These are phyloP conservation scores for Myriosclerotinia curreyana DNA, from an alignment of 2,329 filamentous ascomycete genomes.

Conservation along the genomic window DNA sequence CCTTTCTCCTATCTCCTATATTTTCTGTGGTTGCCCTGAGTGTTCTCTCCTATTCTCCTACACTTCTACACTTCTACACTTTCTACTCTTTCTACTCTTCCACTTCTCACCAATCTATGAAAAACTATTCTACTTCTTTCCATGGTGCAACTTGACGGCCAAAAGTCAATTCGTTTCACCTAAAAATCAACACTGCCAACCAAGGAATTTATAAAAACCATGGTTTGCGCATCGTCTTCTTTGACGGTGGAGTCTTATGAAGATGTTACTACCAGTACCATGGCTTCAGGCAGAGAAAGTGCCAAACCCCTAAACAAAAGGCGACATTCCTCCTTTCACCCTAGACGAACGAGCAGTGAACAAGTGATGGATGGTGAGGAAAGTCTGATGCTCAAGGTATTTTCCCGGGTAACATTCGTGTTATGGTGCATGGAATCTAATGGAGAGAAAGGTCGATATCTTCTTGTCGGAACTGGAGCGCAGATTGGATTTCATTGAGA, in stretches of 20 bases:
- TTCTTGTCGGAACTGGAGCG: conserved; percentile 84
- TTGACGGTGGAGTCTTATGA: conserved; percentile 39
- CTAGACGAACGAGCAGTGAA: conserved; percentile 54
- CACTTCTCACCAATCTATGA: neutral
- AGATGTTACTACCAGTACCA: conserved; percentile 27
- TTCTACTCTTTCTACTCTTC: neutral
- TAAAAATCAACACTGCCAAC: neutral
- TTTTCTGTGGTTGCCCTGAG: no score
- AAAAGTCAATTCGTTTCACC: neutral
- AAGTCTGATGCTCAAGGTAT: conserved; percentile 55
- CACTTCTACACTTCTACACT: neutral
- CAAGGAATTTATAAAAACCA: conserved; percentile 24
- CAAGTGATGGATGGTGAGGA: conserved; percentile 62
- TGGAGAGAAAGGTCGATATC: conserved; percentile 59
- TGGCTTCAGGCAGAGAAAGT: conserved; percentile 28
- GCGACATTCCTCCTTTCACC: conserved; percentile 57
- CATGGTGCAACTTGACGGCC: neutral
- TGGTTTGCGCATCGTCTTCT: conserved; percentile 38
- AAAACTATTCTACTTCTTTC: neutral
- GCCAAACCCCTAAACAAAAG: conserved; percentile 35
- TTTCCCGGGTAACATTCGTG: conserved; percentile 6
- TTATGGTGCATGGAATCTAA: conserved; percentile 18
- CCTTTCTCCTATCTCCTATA: no score
- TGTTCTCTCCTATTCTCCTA: neutral
- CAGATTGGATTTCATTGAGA: conserved; percentile 83